Conservation (phyloP, 129 eudicot species). For the Helianthus annuus region HanXRQr2.0-SUNRISE NC_035438.2:3470333-3470832, state of each 20-base stretch:
- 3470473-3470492: slow-evolving; percentile 69
- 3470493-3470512: slow-evolving; percentile 54
- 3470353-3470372: slow-evolving; percentile 43
- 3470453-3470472: too few relatives aligned
- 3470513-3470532: slow-evolving; percentile 71
- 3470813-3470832: slow-evolving; percentile 30
- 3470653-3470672: slow-evolving; percentile 63
- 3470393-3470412: too few relatives aligned
- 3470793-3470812: slow-evolving; percentile 18
- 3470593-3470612: slow-evolving; percentile 50
- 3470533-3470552: slow-evolving; percentile 72
- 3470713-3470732: slow-evolving; percentile 62
- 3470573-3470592: slow-evolving; percentile 67
- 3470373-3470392: slow-evolving; percentile 45
- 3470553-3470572: slow-evolving; percentile 72
- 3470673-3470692: slow-evolving; percentile 74
- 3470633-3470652: slow-evolving; percentile 73
- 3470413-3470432: too few relatives aligned
- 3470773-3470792: background rate
- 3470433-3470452: too few relatives aligned
- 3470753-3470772: slow-evolving; percentile 37
- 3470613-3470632: slow-evolving; percentile 52
- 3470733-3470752: slow-evolving; percentile 47
- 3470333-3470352: slow-evolving; percentile 38
- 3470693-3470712: slow-evolving; percentile 66